A percentile compares a stretch with the other conserved stretches of the same genome.
phyloP scores from a whole-genome alignment of 202 grass and related monocot species.

The Hordeum pubiflorum region DNA sequence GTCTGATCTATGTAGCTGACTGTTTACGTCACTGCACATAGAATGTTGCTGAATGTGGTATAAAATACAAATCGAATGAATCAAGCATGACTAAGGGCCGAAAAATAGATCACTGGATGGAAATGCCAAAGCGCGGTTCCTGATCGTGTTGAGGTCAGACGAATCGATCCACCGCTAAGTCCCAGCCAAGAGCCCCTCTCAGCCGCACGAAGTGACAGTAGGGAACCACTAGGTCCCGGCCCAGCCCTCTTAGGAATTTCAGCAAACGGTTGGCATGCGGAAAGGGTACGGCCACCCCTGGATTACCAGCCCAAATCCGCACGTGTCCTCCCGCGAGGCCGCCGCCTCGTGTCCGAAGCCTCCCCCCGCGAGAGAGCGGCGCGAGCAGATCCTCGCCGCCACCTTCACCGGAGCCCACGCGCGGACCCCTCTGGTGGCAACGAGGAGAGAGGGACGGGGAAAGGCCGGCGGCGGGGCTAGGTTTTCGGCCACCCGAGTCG shows the following conservation, averaged over 20 bases:
- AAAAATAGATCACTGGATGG: background rate
- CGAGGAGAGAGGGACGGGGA: too few relatives aligned
- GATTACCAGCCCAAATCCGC: background rate
- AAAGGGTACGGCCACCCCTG: background rate
- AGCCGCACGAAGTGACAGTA: background rate
- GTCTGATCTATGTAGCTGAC: background rate
- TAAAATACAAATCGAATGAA: background rate
- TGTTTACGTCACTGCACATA: background rate
- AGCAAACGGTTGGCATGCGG: conserved; percentile 28
- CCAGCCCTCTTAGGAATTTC: conserved; percentile 20
- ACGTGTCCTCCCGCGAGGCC: background rate
- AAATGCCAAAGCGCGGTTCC: background rate
- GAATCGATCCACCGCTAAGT: background rate
- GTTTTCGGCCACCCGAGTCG: too few relatives aligned
- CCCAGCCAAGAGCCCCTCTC: background rate
- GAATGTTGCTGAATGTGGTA: background rate
- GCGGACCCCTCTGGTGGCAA: too few relatives aligned
- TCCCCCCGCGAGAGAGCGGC: too few relatives aligned
- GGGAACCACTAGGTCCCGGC: background rate
- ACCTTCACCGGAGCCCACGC: too few relatives aligned
- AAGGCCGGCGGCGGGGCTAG: too few relatives aligned
- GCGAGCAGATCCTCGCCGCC: too few relatives aligned
- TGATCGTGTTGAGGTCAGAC: background rate
- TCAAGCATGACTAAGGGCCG: background rate
- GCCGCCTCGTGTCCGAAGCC: too few relatives aligned